A percentile compares a stretch with the other conserved stretches of the same genome.
Conservation (phyloP, 78 protist genomes). For the Dictyostelium citrinum region DNA sequence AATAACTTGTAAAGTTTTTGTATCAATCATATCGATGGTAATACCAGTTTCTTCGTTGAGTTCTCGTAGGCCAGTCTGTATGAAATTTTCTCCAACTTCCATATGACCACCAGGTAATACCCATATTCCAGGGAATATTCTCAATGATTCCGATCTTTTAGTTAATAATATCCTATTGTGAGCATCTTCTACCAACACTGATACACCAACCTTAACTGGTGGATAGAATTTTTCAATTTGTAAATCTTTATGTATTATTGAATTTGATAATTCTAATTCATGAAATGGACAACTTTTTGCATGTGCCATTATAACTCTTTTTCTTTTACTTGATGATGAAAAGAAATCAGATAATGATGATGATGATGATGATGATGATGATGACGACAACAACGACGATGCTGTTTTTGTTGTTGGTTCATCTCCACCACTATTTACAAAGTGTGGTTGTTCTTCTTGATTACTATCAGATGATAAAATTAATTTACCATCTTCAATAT, state of each 20-base stretch:
- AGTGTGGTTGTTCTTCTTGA: not conserved
- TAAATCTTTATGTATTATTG: conserved; percentile 34
- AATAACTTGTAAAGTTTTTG: not conserved
- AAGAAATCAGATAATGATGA: not conserved
- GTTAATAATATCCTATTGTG: conserved; percentile 38
- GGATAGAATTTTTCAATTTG: not conserved
- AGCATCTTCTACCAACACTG: conserved; percentile 32
- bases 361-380: not conserved
- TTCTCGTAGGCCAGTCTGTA: conserved; percentile 49
- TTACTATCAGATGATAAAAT: not conserved
- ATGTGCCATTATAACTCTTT: conserved; percentile 29
- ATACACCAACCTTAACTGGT: conserved; percentile 55
- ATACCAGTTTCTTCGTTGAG: conserved; percentile 71
- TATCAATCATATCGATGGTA: not conserved
- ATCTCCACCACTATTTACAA: not conserved
- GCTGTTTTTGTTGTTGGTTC: not conserved
- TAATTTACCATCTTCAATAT: conserved; percentile 14
- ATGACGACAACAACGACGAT: not conserved
- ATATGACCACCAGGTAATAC: conserved; percentile 79
- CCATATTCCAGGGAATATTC: conserved; percentile 65
- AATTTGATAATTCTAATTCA: conserved; percentile 22
- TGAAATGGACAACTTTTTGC: conserved; percentile 48
- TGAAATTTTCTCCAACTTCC: conserved; percentile 38
- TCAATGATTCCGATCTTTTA: conserved; percentile 15
- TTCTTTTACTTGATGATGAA: not conserved